Evolutionary conservation across 1,284 basidiomycete genomes (phyloP).

Genomic region (Dichomitus squalens): DNA sequence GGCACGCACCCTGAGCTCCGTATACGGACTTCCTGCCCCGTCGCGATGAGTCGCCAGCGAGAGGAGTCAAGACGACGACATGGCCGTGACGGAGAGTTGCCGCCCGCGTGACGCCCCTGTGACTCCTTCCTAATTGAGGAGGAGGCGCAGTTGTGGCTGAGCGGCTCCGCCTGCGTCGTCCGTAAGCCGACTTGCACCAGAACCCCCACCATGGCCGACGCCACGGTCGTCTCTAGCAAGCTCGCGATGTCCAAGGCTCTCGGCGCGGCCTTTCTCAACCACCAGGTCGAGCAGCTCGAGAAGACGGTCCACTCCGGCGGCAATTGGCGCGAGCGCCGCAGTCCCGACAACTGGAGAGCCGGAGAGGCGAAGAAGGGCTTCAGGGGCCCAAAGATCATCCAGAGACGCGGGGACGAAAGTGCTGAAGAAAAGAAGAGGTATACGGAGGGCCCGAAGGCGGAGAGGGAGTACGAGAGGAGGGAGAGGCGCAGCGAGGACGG

Average conservation of each 20-base stretch:
- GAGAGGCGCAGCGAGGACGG: conserved; percentile 38
- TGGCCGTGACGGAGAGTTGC: too few relatives aligned
- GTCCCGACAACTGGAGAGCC: conserved; percentile 28
- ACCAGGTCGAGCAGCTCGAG: conserved; percentile 83
- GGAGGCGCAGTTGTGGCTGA: conserved; percentile 14
- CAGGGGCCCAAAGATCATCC: conserved; percentile 16
- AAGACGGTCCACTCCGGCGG: conserved; percentile 65
- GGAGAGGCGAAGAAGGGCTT: conserved; percentile 23
- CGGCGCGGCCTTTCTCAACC: conserved; percentile 79
- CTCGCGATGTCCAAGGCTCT: conserved; percentile 80
- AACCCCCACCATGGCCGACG: conserved; percentile 23
- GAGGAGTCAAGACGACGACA: too few relatives aligned
- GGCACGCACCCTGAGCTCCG: too few relatives aligned
- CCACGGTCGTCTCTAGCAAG: conserved; percentile 45
- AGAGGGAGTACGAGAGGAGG: conserved; percentile 29
- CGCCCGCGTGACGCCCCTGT: too few relatives aligned
- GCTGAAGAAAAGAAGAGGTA: conserved; percentile 15
- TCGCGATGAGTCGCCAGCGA: too few relatives aligned
- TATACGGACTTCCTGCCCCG: too few relatives aligned
- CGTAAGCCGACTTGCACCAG: conserved; percentile 8
- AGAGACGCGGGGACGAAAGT: conserved; percentile 30
- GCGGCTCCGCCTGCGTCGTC: not conserved
- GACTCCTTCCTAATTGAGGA: not conserved
- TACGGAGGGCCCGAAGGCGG: conserved; percentile 23
- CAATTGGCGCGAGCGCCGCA: conserved; percentile 56